phyloP scores from a whole-genome alignment of 352 stramenopile genomes.

The Phytopythium boreale region DNA sequence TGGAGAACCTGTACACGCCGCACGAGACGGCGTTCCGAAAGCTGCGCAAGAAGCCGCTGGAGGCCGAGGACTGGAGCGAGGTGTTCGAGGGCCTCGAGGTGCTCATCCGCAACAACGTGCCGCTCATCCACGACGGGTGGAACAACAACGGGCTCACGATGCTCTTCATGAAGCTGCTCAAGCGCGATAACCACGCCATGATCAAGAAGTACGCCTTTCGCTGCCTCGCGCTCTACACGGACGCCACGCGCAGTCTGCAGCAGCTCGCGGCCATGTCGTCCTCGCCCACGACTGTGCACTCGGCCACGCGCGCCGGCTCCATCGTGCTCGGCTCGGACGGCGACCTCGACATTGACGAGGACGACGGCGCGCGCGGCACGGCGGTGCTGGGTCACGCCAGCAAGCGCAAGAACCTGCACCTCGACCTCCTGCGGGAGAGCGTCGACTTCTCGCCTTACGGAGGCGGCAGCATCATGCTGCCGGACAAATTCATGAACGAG shows the following conservation, averaged over 20 bases:
- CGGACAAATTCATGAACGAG: constrained; percentile 82
- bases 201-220: constrained; percentile 91
- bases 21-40: constrained; percentile 83
- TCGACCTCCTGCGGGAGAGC: constrained; percentile 78
- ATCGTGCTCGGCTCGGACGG: constrained; percentile 40
- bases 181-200: constrained; percentile 82
- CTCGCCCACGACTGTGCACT: constrained; percentile 26
- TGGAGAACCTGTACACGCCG: constrained; percentile 80
- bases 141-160: constrained; percentile 78
- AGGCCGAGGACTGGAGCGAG: constrained; percentile 87
- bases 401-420: constrained; percentile 59
- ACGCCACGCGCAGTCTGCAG: constrained; percentile 69
- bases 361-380: constrained; percentile 38
- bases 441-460: constrained; percentile 87
- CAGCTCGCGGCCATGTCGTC: constrained; percentile 49
- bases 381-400: constrained; percentile 28
- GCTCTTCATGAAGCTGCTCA: constrained; percentile 83
- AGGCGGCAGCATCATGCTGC: constrained; percentile 73
- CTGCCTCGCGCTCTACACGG: constrained; percentile 78
- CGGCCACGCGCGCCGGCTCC: constrained; percentile 23
- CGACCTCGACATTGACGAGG: constrained; percentile 46
- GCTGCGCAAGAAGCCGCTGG: constrained; percentile 72
- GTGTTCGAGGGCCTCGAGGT: constrained; percentile 86
- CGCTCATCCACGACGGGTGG: constrained; percentile 72
- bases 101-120: constrained; percentile 70